phyloP scores from a whole-genome alignment of 2,329 filamentous ascomycete genomes.

The Diaporthe sp. region DNA sequence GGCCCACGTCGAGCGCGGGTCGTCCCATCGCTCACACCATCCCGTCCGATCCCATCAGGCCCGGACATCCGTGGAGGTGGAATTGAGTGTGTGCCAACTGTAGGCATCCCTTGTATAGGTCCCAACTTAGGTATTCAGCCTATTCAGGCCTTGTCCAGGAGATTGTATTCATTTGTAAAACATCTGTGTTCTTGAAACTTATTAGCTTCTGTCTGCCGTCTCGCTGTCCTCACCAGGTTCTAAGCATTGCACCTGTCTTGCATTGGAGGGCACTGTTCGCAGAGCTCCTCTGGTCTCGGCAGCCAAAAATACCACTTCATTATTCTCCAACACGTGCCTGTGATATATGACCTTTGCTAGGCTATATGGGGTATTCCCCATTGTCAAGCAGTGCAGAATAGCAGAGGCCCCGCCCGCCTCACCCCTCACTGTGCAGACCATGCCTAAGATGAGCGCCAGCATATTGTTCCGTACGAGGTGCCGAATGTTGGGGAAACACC shows the following conservation, averaged over 20 bases:
- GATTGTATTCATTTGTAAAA: not conserved
- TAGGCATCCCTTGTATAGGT: not conserved
- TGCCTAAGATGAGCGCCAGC: not conserved
- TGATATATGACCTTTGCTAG: not conserved
- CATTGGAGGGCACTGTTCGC: not conserved
- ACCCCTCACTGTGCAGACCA: not conserved
- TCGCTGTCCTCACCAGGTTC: not conserved
- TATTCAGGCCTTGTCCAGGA: not conserved
- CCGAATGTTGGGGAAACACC: slow-evolving; percentile 22
- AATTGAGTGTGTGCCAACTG: not conserved
- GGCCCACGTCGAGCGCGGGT: not conserved
- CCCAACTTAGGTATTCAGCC: too few species aligned
- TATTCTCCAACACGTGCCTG: not conserved
- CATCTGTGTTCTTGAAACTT: not conserved
- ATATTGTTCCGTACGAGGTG: not conserved
- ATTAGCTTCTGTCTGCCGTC: not conserved
- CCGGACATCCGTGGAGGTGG: slow-evolving; percentile 10
- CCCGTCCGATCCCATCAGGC: not conserved
- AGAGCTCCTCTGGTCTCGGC: not conserved
- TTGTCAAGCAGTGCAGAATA: not conserved
- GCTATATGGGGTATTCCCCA: not conserved
- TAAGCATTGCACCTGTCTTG: not conserved
- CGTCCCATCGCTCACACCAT: not conserved
- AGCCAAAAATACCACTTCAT: not conserved
- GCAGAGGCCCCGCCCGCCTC: not conserved